Evolutionary conservation across 805 yeast genomes (phyloP), one percentile per base, ranked within the genome.

Genomic region (Cyberlindnera meyerae): DNA sequence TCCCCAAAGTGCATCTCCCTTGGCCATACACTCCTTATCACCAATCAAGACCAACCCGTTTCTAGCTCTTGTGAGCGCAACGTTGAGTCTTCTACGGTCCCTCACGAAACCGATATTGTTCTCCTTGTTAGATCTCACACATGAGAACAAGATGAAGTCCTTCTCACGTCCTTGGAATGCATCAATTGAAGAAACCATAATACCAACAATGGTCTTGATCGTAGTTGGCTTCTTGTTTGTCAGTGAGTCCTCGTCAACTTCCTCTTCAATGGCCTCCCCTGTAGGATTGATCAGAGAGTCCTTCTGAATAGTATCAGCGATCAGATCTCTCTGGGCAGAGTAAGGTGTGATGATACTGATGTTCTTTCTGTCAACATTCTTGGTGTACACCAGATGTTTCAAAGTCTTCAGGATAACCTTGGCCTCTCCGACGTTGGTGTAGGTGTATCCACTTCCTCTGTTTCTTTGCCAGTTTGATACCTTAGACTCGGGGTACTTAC

Each of bases 111-210:
- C 87, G 40, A 80, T 72, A 39, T 66, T 75, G n/a, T 57, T 56
- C 18, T 44, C 40, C 11, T 58, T 61, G 51, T 80, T 80, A 15
- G 79, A 74, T 48, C 96, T 68, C 18, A 86, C 95, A 48, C 89
- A 75, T 3, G 90, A 77, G 44, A 86, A 66, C 7, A 86, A 68
- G 18, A 86, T 78, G 37, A 79, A 79, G 49, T 82, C 84, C 61
- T 82, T 85, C 51, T 85, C 95, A 47, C 93, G 68, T 17, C 95
- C 95, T 60, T 86, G 96, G 64, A 85, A 86, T 1, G 95, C 93
- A 57, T 86, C 96, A 13, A 86, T 79, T 0, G 86, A 60, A 12
- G 73, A 68, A 47, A 75, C 62, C 61, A 70, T 63, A 13, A 71
- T 54, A 4, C 69, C 71, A 36, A 67, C 64, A 27, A 72, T 48